Evolutionary conservation across 192 early-diverging fungal species (phyloP), one percentile per base, ranked within the genome.

Genomic region (Coemansia sp.): DNA sequence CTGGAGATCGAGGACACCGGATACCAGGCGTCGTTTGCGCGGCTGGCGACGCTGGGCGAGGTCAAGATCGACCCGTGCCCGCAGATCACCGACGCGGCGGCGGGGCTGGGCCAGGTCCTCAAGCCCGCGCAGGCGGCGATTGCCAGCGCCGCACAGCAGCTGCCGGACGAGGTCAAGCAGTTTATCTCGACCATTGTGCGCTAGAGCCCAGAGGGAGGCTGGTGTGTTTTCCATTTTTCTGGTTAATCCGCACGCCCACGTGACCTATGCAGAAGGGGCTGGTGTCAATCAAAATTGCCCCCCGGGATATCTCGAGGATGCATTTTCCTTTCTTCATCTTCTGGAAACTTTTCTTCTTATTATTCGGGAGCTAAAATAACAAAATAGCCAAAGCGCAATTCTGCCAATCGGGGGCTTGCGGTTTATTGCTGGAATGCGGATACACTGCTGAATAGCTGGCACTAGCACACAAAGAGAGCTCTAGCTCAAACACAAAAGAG

Each of bases 21-120:
- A 11, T 92, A 92, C 57, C 89, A 93, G 58, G 87, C 89, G 15
- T 83, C 86, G 29, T 97, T 88, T 76, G 75, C 91, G 3, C 82
- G 84, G 35, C 74, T 96, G 29, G 80, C 85, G 10, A 86, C 92
- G 0, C 75, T 88, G 17, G 75, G 83, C 15, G 82, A 81, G 8
- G 51, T 82, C 30, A 82, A 82, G 48, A 62, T 78, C n/a, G 86
- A 90, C 50, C 82, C 83, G n/a, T 80, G 81, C 25, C 79, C 85
- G 17, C 58, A 50, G 26, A 62, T 90, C 39, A 25, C 58, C 14
- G 75, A 67, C 36, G 48, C 75, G 0, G 63, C 60, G 0, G 19
- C 20, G 4, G 67, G 69, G 0, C 55, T 78, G 9, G 60, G 58
- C 8, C 68, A 63, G 43, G 50, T 51, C 19, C 64, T 78, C 28